Evolutionary conservation across 2,329 filamentous ascomycete genomes (phyloP).

Genomic region (Passalora sequoiae): DNA sequence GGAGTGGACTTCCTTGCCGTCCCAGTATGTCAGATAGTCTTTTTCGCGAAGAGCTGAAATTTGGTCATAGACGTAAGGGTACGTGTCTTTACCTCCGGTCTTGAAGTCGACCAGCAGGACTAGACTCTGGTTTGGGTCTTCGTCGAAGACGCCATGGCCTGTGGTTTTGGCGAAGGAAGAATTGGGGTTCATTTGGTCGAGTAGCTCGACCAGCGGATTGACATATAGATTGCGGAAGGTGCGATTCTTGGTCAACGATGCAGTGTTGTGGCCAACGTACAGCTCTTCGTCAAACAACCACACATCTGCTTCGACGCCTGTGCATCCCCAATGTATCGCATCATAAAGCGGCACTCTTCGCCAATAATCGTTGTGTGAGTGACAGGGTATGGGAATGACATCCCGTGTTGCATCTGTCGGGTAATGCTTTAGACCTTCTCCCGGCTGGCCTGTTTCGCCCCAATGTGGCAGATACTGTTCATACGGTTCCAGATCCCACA

Average conservation of each 20-base stretch:
- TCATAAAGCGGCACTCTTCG: slow-evolving; percentile 58
- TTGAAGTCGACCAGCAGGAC: slow-evolving; percentile 68
- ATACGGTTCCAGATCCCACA: slow-evolving; percentile 34
- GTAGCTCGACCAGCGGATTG: slow-evolving; percentile 56
- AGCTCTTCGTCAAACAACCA: slow-evolving; percentile 56
- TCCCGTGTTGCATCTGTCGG: slow-evolving; percentile 39
- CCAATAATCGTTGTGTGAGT: slow-evolving; percentile 70
- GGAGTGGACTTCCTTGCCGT: slow-evolving; percentile 47
- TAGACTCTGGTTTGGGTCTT: slow-evolving; percentile 40
- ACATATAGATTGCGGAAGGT: slow-evolving; percentile 62
- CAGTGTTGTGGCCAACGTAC: slow-evolving; percentile 59
- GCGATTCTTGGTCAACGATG: slow-evolving; percentile 50
- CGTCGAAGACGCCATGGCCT: slow-evolving; percentile 49
- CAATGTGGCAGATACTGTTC: slow-evolving; percentile 38
- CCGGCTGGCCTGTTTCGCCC: slow-evolving; percentile 36
- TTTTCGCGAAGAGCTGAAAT: slow-evolving; percentile 55
- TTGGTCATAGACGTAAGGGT: slow-evolving; percentile 50
- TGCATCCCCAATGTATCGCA: slow-evolving; percentile 55
- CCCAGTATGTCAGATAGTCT: slow-evolving; percentile 49
- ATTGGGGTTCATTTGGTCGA: slow-evolving; percentile 50
- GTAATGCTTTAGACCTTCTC: slow-evolving; percentile 32
- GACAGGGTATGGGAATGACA: slow-evolving; percentile 53
- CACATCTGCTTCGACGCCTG: slow-evolving; percentile 64
- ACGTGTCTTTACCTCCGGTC: slow-evolving; percentile 49
- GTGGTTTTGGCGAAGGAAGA: slow-evolving; percentile 43